These are phyloP conservation scores for Cladosporium sphaerospermum DNA, from an alignment of 2,329 filamentous ascomycete species.

Conservation along the genomic window DNA sequence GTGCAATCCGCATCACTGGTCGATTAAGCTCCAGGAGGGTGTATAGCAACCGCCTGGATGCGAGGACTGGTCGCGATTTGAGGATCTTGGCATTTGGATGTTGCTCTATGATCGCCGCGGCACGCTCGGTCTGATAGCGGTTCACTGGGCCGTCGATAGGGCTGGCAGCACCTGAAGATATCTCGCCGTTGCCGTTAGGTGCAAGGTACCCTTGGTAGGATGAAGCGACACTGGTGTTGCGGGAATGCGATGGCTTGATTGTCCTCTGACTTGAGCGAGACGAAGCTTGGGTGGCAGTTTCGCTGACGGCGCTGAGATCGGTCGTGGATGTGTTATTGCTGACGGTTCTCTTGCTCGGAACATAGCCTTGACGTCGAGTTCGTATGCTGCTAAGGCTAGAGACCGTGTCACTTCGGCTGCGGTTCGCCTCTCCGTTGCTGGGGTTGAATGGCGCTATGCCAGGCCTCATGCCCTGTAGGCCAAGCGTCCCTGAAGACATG, in stretches of 20 bases:
- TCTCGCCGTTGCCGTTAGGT: slow-evolving; percentile 15
- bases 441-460: slow-evolving; percentile 59
- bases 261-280: slow-evolving; percentile 40
- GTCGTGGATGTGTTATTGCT: slow-evolving; percentile 12
- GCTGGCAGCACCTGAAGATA: slow-evolving; percentile 28
- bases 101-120: slow-evolving; percentile 22
- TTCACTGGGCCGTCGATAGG: slow-evolving; percentile 24
- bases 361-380: slow-evolving; percentile 55
- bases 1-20: slow-evolving; percentile 21
- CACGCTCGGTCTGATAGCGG: slow-evolving; percentile 18
- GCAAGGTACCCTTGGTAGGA: slow-evolving; percentile 11
- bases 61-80: slow-evolving; percentile 19
- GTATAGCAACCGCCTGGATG: slow-evolving; percentile 24
- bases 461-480: slow-evolving; percentile 50
- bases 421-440: slow-evolving; percentile 60
- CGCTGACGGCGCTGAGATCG: slow-evolving; percentile 36
- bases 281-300: slow-evolving; percentile 19
- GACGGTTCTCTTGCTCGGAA: slow-evolving; percentile 46
- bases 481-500: slow-evolving; percentile 18
- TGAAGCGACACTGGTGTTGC: slow-evolving; percentile 27
- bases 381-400: slow-evolving; percentile 43
- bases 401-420: slow-evolving; percentile 58
- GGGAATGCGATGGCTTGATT: slow-evolving; percentile 31
- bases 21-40: slow-evolving; percentile 25
- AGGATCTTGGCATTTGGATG: slow-evolving; percentile 21